phyloP scores from a whole-genome alignment of 257 asterid genomes.

The Salvia rosmarinus region DNA sequence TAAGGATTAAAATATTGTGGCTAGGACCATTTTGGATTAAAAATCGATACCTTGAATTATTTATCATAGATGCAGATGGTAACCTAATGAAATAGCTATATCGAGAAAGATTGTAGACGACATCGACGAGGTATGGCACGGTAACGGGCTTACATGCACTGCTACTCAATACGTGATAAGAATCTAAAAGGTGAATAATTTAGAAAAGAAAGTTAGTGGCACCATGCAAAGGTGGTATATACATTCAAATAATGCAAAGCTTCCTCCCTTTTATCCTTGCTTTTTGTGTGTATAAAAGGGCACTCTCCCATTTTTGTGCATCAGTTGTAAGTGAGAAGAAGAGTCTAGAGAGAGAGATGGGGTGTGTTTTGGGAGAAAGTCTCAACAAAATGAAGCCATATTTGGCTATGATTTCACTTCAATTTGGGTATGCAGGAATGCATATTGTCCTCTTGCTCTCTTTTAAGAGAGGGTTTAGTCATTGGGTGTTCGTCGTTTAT shows the following conservation, averaged over 20 bases:
- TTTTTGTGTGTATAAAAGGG: slow-evolving; percentile 44
- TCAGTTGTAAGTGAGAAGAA: slow-evolving; percentile 2
- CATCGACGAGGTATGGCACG: slow-evolving; percentile 19
- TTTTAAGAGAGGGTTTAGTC: slow-evolving; percentile 70
- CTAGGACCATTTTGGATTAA: too few species aligned
- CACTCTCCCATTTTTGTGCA: slow-evolving; percentile 30
- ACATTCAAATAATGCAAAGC: slow-evolving; percentile 36
- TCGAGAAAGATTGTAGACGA: background rate
- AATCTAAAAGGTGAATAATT: slow-evolving; percentile 41
- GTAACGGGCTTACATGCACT: slow-evolving; percentile 3
- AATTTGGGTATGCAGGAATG: slow-evolving; percentile 83
- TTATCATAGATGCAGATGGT: too few species aligned
- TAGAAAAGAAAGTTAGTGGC: slow-evolving; percentile 41
- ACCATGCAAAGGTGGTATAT: slow-evolving; percentile 48
- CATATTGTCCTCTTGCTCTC: slow-evolving; percentile 58
- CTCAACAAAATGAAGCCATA: slow-evolving; percentile 57
- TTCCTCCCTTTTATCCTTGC: slow-evolving; percentile 17
- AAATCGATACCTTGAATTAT: too few species aligned
- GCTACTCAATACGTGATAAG: slow-evolving; percentile 40
- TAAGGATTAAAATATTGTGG: too few species aligned
- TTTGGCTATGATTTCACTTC: slow-evolving; percentile 67
- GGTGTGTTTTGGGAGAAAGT: background rate
- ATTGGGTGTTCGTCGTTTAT: slow-evolving; percentile 75
- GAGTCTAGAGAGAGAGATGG: slow-evolving; percentile 20
- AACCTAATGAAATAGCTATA: too few species aligned